Evolutionary conservation across 2,329 filamentous ascomycete species (phyloP).

Genomic region (Fusarium siculi): DNA sequence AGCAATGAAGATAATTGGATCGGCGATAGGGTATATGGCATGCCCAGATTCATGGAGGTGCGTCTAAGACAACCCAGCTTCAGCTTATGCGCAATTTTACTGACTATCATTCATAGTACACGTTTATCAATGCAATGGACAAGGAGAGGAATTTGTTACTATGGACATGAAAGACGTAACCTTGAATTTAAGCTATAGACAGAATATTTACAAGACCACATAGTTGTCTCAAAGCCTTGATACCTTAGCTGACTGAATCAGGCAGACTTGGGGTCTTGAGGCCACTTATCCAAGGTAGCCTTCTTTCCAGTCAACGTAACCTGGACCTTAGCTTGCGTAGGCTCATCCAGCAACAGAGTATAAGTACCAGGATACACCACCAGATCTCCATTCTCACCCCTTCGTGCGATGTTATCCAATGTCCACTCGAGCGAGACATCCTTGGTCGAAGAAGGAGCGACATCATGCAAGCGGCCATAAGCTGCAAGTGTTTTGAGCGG

Average conservation of each 20-base stretch:
- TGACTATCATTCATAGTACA: background rate
- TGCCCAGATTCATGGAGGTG: background rate
- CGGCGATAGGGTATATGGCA: background rate
- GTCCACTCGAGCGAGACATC: background rate
- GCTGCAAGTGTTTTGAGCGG: slow-evolving; percentile 4
- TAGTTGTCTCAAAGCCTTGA: rapidly evolving
- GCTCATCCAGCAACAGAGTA: slow-evolving; percentile 4
- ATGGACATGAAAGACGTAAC: background rate
- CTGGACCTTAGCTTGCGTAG: background rate
- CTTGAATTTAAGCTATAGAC: background rate
- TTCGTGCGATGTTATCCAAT: slow-evolving; percentile 2
- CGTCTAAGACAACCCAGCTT: rapidly evolving
- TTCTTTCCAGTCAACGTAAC: background rate
- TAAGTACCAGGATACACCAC: slow-evolving; percentile 6
- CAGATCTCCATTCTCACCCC: background rate
- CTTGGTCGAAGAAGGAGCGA: background rate
- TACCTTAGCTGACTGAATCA: background rate
- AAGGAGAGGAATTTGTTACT: background rate
- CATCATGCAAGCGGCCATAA: background rate
- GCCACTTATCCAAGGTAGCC: slow-evolving; percentile 1
- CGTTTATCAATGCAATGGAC: background rate
- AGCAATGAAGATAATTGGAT: background rate
- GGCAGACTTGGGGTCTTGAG: background rate
- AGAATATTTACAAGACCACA: background rate
- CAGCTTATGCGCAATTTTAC: rapidly evolving